phyloP scores from a whole-genome alignment of 345 rosid genomes.

The Diplotaxis tenuifolia region DNA sequence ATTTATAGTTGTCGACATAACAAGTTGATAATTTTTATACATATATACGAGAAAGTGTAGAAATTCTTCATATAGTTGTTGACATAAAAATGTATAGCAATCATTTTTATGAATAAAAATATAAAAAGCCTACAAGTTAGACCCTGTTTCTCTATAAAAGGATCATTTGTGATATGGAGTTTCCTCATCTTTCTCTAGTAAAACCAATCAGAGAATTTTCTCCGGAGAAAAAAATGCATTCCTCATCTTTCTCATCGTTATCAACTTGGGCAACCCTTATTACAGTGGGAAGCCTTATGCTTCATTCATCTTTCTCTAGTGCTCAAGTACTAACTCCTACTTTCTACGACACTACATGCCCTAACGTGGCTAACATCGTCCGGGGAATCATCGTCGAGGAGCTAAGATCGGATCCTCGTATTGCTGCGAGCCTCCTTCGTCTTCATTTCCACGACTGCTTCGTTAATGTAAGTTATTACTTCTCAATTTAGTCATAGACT shows the following conservation, averaged over 20 bases:
- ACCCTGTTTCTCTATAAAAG: conserved; percentile 6
- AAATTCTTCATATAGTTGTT: not conserved
- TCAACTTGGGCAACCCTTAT: conserved; percentile 15
- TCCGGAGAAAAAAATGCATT: not conserved
- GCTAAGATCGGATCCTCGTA: conserved; percentile 43
- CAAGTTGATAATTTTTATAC: not conserved
- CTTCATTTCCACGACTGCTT: conserved; percentile 66
- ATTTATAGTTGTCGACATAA: not conserved
- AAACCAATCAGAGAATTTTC: not conserved
- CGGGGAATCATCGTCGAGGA: conserved; percentile 43
- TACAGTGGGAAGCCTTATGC: conserved; percentile 8
- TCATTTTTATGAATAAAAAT: not conserved
- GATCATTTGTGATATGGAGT: not conserved
- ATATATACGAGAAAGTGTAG: not conserved
- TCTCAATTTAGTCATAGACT: not conserved
- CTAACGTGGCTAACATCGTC: conserved; percentile 44
- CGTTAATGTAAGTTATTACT: conserved; percentile 39
- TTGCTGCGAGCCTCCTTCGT: conserved; percentile 58
- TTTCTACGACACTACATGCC: conserved; percentile 52
- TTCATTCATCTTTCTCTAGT: conserved; percentile 5
- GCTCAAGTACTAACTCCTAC: conserved; percentile 37
- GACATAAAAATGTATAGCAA: not conserved
- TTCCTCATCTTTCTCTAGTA: conserved; percentile 12
- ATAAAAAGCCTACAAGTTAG: not conserved
- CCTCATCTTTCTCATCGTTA: not conserved